Conservation (phyloP, 2,329 filamentous ascomycete genomes). For the Amylocarpus encephaloides region DNA sequence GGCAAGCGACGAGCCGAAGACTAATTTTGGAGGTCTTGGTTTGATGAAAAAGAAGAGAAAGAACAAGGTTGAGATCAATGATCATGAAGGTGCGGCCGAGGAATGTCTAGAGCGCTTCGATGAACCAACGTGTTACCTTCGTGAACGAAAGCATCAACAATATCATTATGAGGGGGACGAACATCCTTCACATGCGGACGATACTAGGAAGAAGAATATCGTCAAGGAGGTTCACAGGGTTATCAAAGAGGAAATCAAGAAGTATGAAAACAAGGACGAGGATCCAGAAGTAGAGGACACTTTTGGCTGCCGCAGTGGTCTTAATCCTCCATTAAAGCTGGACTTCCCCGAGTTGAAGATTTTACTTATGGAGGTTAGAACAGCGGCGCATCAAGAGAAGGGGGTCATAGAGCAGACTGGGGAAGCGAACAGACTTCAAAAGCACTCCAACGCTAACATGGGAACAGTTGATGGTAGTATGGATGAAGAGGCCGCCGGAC, state of each 20-base stretch:
- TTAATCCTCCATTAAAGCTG: slow-evolving; percentile 19
- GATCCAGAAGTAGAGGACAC: slow-evolving; percentile 8
- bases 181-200: slow-evolving; percentile 13
- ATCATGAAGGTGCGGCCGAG: slow-evolving; percentile 12
- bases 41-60: slow-evolving; percentile 12
- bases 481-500: not conserved
- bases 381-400: slow-evolving; percentile 3
- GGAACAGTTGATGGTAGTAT: slow-evolving; percentile 1
- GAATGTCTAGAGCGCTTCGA: slow-evolving; percentile 17
- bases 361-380: slow-evolving; percentile 14
- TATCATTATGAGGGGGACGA: slow-evolving; percentile 20
- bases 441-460: slow-evolving; percentile 2
- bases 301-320: slow-evolving; percentile 22
- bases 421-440: not conserved
- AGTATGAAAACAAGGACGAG: slow-evolving; percentile 14
- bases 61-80: slow-evolving; percentile 6
- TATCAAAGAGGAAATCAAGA: slow-evolving; percentile 13
- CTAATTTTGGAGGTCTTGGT: slow-evolving; percentile 1
- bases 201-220: slow-evolving; percentile 10
- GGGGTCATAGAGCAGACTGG: not conserved
- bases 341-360: slow-evolving; percentile 29
- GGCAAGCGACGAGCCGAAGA: slow-evolving; percentile 1
- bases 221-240: slow-evolving; percentile 9
- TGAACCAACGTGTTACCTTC: slow-evolving; percentile 19
- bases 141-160: slow-evolving; percentile 10